Evolutionary conservation across 2,329 filamentous ascomycete genomes (phyloP).

Genomic region (Aspergillus niger): DNA sequence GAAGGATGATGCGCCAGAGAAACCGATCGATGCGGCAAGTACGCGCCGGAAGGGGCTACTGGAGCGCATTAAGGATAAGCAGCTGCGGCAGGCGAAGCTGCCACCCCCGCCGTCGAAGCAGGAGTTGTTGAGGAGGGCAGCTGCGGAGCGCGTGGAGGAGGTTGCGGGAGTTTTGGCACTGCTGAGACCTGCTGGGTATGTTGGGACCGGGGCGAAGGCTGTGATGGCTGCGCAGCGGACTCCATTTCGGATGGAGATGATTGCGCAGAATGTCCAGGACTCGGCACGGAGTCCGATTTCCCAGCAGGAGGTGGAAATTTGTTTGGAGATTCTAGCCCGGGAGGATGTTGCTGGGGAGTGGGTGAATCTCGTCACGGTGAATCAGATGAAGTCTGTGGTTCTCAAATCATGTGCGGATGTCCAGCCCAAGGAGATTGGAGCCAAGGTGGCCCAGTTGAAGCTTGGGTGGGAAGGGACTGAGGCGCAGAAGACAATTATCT

Average conservation of each 20-base stretch:
- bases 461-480: constrained; percentile 29
- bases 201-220: constrained; percentile 33
- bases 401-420: constrained; percentile 45
- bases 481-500: constrained; percentile 5
- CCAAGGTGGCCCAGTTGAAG: constrained; percentile 33
- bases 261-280: constrained; percentile 68
- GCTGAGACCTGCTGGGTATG: constrained; percentile 49
- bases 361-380: constrained; percentile 52
- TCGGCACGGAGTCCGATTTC: constrained; percentile 59
- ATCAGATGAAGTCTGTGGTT: constrained; percentile 49
- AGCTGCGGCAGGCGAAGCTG: constrained; percentile 52
- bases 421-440: constrained; percentile 39
- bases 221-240: constrained; percentile 52
- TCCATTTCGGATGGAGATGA: constrained; percentile 65
- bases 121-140: constrained; percentile 63
- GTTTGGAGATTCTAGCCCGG: constrained; percentile 50
- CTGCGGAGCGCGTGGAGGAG: constrained; percentile 68
- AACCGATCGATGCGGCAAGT: constrained; percentile 31
- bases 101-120: constrained; percentile 51
- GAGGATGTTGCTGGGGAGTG: constrained; percentile 52
- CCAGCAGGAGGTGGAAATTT: constrained; percentile 49
- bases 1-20: constrained; percentile 20
- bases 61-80: constrained; percentile 74
- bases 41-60: constrained; percentile 64
- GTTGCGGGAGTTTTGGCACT: constrained; percentile 68